Base-by-base conservation (phyloP, 306 rosid species). In the Spatholobus suberectus region DNA sequence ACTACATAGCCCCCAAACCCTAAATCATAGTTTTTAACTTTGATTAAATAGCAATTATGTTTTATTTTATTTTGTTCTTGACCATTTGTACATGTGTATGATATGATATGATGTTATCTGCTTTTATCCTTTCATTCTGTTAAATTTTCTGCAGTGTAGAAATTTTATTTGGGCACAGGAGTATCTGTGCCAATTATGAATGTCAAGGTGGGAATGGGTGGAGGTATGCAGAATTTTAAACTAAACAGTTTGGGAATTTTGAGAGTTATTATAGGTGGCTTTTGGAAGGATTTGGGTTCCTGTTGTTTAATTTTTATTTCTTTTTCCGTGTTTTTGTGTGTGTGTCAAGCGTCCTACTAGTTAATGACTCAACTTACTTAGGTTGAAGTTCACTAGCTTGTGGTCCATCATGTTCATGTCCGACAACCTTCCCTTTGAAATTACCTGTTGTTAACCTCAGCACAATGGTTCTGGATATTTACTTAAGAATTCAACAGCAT, bases 221-320 rank as follows among this genome's bases (percentile, higher is more conserved):
- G 8, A 52, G 29, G 34, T 70, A 9, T 70, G 37, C 62, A 27
- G 23, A 70, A 57, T 41, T 41, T 79, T 70, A 51, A 21, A 41
- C 61, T 24, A 24, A 13, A 34, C 41, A 5, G 20, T 52, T 52
- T 68, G 54, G 34, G 69, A 35, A 43, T 59, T 61, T 66, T 66
- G 15, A 1, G 27, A 20, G 35, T 54, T 79, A 49, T 49, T 65
- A 20, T n/a, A 79, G 71, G 20, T 43, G 11, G 61, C 38, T 81
- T 32, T 44, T 43, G 65, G 73, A 41, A 71, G 52, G 70, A 34
- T 58, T 59, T 59, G 20, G 41, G 54, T 46, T 52, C 76, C 68
- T 10, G 32, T 78, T 46, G 40, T 78, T 37, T 49, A 6, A 66
- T 24, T 69, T 73, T 55, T 34, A 24, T 76, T 35, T 74, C 1